These are phyloP conservation scores for Clathrospora elynae DNA, from an alignment of 2,329 filamentous ascomycete species.

Conservation along the genomic window DNA sequence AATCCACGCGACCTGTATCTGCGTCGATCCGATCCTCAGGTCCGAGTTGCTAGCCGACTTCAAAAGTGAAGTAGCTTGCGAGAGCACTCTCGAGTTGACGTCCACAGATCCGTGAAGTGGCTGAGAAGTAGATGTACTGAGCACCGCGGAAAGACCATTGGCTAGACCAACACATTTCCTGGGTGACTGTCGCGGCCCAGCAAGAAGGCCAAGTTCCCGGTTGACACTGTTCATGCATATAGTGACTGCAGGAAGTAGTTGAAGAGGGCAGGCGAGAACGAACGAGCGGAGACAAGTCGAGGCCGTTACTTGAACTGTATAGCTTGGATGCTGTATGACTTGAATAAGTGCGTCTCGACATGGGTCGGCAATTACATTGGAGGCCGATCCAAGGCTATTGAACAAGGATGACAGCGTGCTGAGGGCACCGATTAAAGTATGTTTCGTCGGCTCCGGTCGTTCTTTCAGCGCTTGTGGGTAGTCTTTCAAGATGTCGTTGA, in stretches of 20 bases:
- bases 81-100: slow-evolving; percentile 87
- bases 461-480: slow-evolving; percentile 90
- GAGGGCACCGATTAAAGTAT: slow-evolving; percentile 77
- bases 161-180: slow-evolving; percentile 88
- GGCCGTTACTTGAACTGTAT: slow-evolving; percentile 90
- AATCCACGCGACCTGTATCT: slow-evolving; percentile 98
- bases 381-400: slow-evolving; percentile 77
- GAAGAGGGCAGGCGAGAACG: slow-evolving; percentile 87
- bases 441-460: slow-evolving; percentile 84
- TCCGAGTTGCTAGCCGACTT: slow-evolving; percentile 93
- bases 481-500: slow-evolving; percentile 90
- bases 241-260: slow-evolving; percentile 86
- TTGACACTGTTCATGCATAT: slow-evolving; percentile 96
- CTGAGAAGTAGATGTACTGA: slow-evolving; percentile 86
- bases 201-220: slow-evolving; percentile 79
- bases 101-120: slow-evolving; percentile 95
- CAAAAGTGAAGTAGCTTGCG: slow-evolving; percentile 86
- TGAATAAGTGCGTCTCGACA: slow-evolving; percentile 88
- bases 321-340: slow-evolving; percentile 91
- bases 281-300: slow-evolving; percentile 86
- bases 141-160: slow-evolving; percentile 84
- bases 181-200: slow-evolving; percentile 75
- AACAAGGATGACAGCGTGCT: slow-evolving; percentile 81
- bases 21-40: slow-evolving; percentile 85
- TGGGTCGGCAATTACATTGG: slow-evolving; percentile 76